These are phyloP conservation scores for Saprolegnia diclina DNA, from an alignment of 352 stramenopile species.

Conservation along the genomic window DNA sequence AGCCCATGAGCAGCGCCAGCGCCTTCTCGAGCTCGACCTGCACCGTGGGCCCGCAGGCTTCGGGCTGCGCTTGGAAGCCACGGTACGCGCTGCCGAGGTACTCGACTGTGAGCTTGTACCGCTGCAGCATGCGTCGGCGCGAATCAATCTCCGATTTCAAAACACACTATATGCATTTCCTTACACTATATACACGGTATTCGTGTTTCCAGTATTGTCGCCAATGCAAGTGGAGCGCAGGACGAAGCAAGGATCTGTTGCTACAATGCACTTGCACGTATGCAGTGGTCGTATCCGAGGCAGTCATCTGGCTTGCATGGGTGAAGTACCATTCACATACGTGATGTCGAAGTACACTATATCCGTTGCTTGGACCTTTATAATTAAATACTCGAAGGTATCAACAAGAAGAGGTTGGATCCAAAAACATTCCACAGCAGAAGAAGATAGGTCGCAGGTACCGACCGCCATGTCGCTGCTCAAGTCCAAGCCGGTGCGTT, in stretches of 20 bases:
- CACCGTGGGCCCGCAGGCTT: conserved; percentile 32
- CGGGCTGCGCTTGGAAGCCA: conserved; percentile 76
- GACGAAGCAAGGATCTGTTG: no score
- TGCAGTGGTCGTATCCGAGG: no score
- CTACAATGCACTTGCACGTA: no score
- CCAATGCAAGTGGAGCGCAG: not conserved
- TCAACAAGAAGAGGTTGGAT: not conserved
- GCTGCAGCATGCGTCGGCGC: not conserved
- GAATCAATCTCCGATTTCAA: not conserved
- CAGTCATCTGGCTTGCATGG: no score
- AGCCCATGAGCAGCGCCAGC: conserved; percentile 38
- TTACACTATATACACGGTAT: not conserved
- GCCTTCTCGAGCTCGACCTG: conserved; percentile 25
- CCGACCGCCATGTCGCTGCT: conserved; percentile 57
- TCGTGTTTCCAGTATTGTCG: not conserved
- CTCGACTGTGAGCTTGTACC: conserved; percentile 25
- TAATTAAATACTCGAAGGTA: not conserved
- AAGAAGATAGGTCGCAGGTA: not conserved
- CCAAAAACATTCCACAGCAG: not conserved
- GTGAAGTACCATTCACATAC: not conserved
- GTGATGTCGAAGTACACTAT: not conserved
- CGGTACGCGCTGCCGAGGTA: conserved; percentile 77
- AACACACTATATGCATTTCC: not conserved
- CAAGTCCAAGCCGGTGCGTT: conserved; percentile 63
- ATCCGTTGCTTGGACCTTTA: not conserved